phyloP scores from a whole-genome alignment of 2,329 filamentous ascomycete species.

The Ophiosphaerella narmari region DNA sequence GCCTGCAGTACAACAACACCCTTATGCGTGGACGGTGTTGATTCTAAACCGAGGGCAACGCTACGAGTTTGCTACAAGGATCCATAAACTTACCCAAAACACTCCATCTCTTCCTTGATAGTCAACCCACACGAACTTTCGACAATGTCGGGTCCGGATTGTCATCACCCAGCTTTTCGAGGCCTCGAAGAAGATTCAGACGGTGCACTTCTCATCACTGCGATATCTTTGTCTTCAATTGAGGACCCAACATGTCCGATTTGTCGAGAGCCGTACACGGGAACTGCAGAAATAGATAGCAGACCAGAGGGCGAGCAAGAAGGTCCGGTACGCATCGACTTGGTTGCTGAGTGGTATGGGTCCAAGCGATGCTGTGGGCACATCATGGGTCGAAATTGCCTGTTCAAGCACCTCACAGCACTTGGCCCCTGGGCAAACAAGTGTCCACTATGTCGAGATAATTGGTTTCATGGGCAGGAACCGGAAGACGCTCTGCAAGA shows the following conservation, averaged over 20 bases:
- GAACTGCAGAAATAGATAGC: not conserved
- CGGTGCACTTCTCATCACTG: slow-evolving; percentile 1
- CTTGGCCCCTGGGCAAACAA: slow-evolving; percentile 9
- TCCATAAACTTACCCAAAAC: not conserved
- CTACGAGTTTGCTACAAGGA: no score
- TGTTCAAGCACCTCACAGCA: slow-evolving; percentile 5
- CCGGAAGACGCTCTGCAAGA: not conserved
- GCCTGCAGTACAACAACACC: no score
- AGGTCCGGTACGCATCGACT: slow-evolving; percentile 6
- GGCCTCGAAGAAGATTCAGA: not conserved
- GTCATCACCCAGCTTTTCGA: not conserved
- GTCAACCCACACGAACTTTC: no score
- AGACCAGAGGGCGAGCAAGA: not conserved
- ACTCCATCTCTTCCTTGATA: no score
- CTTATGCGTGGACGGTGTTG: no score
- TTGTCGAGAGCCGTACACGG: slow-evolving; percentile 2
- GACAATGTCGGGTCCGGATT: no score
- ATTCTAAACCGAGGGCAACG: not conserved
- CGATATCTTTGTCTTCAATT: not conserved
- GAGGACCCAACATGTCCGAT: slow-evolving; percentile 5
- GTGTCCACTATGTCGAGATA: slow-evolving; percentile 11
- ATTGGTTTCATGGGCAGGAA: not conserved
- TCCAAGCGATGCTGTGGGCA: slow-evolving; percentile 6
- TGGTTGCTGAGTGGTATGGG: slow-evolving; percentile 5
- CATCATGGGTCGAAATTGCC: slow-evolving; percentile 7